Conservation (phyloP, 768 basidiomycete species). For the Cubamyces lactineus region DNA sequence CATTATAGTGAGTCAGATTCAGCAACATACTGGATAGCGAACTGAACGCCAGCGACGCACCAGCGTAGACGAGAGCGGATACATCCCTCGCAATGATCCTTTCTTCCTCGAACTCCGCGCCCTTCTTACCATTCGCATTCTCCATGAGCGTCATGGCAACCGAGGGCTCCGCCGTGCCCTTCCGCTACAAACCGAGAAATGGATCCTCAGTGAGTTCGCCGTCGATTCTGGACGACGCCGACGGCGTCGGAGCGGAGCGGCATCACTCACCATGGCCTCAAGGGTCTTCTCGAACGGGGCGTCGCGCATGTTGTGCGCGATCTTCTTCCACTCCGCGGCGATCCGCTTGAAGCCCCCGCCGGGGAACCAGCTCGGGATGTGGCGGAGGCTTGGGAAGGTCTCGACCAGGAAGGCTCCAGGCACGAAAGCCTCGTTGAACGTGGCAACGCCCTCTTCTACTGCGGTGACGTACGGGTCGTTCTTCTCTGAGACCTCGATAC, state of each 20-base stretch:
- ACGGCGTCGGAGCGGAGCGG: not conserved
- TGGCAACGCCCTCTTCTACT: slow-evolving; percentile 19
- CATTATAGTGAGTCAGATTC: not conserved
- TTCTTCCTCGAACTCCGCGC: slow-evolving; percentile 11
- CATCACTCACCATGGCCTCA: slow-evolving; percentile 17
- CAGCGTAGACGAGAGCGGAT: slow-evolving; percentile 23
- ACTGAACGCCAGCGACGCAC: slow-evolving; percentile 7
- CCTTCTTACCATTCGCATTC: not conserved
- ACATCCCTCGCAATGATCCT: slow-evolving; percentile 15
- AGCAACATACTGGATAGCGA: too few species aligned
- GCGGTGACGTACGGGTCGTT: slow-evolving; percentile 17
- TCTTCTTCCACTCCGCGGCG: slow-evolving; percentile 16
- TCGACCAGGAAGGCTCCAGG: slow-evolving; percentile 38
- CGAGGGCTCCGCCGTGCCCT: slow-evolving; percentile 12
- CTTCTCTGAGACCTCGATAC: slow-evolving; percentile 16
- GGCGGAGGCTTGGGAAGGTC: slow-evolving; percentile 26
- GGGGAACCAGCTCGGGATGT: slow-evolving; percentile 25
- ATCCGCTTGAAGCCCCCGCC: slow-evolving; percentile 22
- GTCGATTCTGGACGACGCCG: too few species aligned
- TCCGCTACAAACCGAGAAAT: not conserved
- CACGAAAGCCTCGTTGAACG: slow-evolving; percentile 17
- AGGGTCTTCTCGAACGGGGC: slow-evolving; percentile 18
- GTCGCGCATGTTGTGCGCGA: slow-evolving; percentile 19
- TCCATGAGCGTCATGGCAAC: slow-evolving; percentile 13
- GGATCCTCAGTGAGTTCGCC: too few species aligned